Conservation (phyloP, 2,329 filamentous ascomycete species). For the Colletotrichum navitas region DNA sequence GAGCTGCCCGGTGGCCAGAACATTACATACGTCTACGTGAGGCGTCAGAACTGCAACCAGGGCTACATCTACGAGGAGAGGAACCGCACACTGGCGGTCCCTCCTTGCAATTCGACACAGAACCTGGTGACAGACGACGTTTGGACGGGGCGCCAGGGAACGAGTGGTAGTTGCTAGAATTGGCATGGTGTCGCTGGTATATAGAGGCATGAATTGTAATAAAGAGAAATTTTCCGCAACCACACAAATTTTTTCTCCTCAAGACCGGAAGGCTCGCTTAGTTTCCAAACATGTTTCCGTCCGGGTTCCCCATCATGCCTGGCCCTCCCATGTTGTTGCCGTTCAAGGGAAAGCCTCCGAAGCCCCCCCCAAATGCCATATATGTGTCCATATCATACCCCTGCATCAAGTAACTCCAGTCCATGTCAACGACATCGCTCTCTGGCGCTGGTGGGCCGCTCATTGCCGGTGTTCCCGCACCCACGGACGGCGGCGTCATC, state of each 20-base stretch:
- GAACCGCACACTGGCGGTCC: slow-evolving; percentile 58
- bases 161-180: slow-evolving; percentile 43
- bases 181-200: background rate
- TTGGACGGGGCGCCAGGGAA: slow-evolving; percentile 53
- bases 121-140: slow-evolving; percentile 52
- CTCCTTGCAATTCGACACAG: slow-evolving; percentile 49
- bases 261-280: background rate
- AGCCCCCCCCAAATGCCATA: slow-evolving; percentile 47
- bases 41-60: slow-evolving; percentile 58
- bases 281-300: slow-evolving; percentile 38
- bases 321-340: slow-evolving; percentile 42
- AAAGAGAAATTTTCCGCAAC: background rate
- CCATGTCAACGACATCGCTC: slow-evolving; percentile 55
- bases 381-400: slow-evolving; percentile 53
- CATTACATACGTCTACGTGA: slow-evolving; percentile 61
- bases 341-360: slow-evolving; percentile 42
- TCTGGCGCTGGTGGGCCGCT: slow-evolving; percentile 45
- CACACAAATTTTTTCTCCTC: background rate
- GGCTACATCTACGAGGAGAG: slow-evolving; percentile 58
- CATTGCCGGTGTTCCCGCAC: slow-evolving; percentile 43
- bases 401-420: slow-evolving; percentile 63
- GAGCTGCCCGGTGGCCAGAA: slow-evolving; percentile 56
- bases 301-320: slow-evolving; percentile 44
- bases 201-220: background rate
- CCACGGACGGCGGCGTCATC: slow-evolving; percentile 49